Evolutionary conservation across 805 yeast species (phyloP), one percentile per base, ranked within the genome.

Genomic region (Ogataea trehalophila): DNA sequence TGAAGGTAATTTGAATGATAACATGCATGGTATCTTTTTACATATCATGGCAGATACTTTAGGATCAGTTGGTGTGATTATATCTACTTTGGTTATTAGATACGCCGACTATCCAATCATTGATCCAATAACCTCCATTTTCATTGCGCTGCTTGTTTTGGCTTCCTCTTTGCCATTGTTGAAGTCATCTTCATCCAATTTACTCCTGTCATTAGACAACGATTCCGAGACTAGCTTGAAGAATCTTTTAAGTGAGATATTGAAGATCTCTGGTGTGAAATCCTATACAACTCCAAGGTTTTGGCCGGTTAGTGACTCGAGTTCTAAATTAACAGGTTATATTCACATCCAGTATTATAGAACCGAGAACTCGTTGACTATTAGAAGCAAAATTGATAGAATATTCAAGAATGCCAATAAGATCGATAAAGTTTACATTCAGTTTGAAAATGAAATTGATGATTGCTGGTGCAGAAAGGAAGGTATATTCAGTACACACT

Each of bases 41-140:
- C 99, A 94, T 58, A 87, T 94, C 31, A 63, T 94, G 40, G 99
- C 99, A 0, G 99, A 94, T 59, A 91, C 98, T 0, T 70, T 94
- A 37, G 99, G 99, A 0, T 92, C 98, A 0, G 95, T 91, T 0
- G 98, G 98, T 6, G 99, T 95, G 16, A 91, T 94, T n/a, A 66
- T 89, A 1, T 90, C 97, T 0, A 92, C 99, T 0, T 46, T 89
- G 5, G 68, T 94, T 37, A 86, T 92, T 8, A 80, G 83, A 49
- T 58, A 81, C 33, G 68, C 76, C 9, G 79, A 80, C 16, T 78
- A 87, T 80, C 77, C 81, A 46, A 84, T 96, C 1, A 85, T 92
- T 61, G 99, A 94, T 61, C 97, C 99, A 1, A 67, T 94, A 18
- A 95, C 97, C 0, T 91, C 98, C 1, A 73, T 94, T 4, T 73